Base-by-base conservation (phyloP, 257 asterid species). In the Solanum boliviense region DNA sequence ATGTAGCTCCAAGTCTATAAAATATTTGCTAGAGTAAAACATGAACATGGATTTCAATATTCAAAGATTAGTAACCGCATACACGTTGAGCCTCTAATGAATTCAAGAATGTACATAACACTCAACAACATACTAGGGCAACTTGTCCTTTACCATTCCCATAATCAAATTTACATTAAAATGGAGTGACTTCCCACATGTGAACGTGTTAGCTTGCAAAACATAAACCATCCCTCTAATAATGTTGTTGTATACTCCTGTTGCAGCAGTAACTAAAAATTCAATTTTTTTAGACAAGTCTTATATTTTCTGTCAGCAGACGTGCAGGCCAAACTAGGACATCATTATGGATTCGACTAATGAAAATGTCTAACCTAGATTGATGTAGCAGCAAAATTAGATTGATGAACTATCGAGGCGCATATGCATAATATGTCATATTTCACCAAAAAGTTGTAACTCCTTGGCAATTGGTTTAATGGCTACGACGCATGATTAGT, bases 401-500 rank as follows among this genome's bases (percentile, higher is more conserved):
- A 92, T 60, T 95, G 98, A 90, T 97, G 99, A 89, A 97, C 88
- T 72, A 96, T 79, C 98, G 98, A 0, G 98, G 99, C 48, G 97
- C 92, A 41, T 95, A 84, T 83, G 95, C 98, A 91, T 97, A 94
- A 89, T 95, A 97, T 35, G 99, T 88, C 98, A 86, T 96, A 98
- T 91, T 97, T 97, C 88, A 97, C 99, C 70, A 97, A 95, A 90
- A 97, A 97, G 90, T 95, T 97, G 87, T 95, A 97, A 91, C 98
- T 97, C 92, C 91, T 94, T 11, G 99, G 98, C 88, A 96, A 87
- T 92, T 97, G 99, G 92, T 97, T 96, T 88, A 97, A 97, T 35
- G 99, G 98, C 98, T 99, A 97, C 5, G 98, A 95, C 13, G 98
- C 94, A 72, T 97, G 99, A 87, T 96, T 98, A 32, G 98, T 90